Evolutionary conservation across 140 eudicot genomes (phyloP), one percentile per base, ranked within the genome.

Genomic region (Flaveria floridana): DNA sequence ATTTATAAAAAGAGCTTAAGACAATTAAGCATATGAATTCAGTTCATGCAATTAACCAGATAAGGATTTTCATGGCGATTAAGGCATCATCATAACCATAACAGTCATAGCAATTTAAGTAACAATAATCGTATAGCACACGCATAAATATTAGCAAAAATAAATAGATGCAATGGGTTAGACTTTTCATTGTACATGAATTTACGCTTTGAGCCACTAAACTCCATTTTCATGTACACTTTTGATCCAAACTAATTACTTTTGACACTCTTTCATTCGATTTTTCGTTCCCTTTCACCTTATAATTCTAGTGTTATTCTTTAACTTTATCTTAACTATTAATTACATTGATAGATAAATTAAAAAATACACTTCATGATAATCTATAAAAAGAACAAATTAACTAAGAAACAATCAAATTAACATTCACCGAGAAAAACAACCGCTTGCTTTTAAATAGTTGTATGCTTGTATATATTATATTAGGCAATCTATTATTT

Each of bases 41-140:
- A 34, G 41, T 34, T 34, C 41, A 34, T 34, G 41, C 41, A 34
- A 5, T 34, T 34, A 34, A 34, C 41, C 8, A 6, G 41, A 34
- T 34, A 34, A 34, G 41, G 7, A 34, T 34, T 34, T 34, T 34
- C 7, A 34, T 34, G 41, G 1, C 7, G 41, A 34, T 34, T 1
- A 34, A 34, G 41, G 41, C 41, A 34, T 34, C 41, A 0, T 34
- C 41, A 34, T 34, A 34, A 1, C 65, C 37, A 58, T 58, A 58
- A 20, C 13, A 58, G 65, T 58, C 65, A 58, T 8, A 19, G 7
- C 65, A 58, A 58, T 58, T 58, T 58, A 58, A 58, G 65, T 4
- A 61, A 61, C 67, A 61, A 23, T 61, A 26, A 25, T 23, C 67
- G 26, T 25, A 61, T 61, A 25, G 41, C 41, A 11, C 39, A 52